These are phyloP conservation scores for Colletotrichum caudatum DNA, from an alignment of 2,329 filamentous ascomycete genomes.

Conservation along the genomic window DNA sequence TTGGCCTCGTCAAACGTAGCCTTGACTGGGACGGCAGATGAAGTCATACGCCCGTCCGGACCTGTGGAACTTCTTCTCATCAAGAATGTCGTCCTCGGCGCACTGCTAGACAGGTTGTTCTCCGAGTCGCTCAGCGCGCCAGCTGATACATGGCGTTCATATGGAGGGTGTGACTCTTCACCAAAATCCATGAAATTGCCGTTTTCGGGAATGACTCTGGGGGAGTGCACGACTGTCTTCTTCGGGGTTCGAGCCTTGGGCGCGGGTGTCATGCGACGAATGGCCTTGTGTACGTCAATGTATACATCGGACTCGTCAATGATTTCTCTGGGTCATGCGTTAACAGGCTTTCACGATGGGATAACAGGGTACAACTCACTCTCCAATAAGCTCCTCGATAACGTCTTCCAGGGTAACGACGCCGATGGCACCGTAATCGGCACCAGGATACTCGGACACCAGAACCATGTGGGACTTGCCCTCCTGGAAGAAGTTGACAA, in stretches of 20 bases:
- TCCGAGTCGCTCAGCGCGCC: conserved; percentile 54
- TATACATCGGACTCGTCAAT: conserved; percentile 99
- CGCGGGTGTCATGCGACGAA: conserved; percentile 86
- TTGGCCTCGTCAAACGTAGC: conserved; percentile 73
- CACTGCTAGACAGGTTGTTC: conserved; percentile 56
- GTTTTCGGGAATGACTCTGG: conserved; percentile 35
- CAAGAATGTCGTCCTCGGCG: conserved; percentile 69
- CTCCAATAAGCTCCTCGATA: conserved; percentile 97
- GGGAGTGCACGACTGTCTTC: conserved; percentile 50
- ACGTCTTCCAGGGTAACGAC: conserved; percentile 98
- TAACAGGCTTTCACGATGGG: neutral
- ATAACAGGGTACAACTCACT: conserved; percentile 70
- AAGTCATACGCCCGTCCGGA: conserved; percentile 63
- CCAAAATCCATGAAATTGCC: conserved; percentile 55
- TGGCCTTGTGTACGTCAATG: conserved; percentile 97
- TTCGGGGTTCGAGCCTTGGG: conserved; percentile 75
- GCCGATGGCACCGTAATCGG: conserved; percentile 88
- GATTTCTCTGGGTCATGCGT: conserved; percentile 78
- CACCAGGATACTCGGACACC: conserved; percentile 90
- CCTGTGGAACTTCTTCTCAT: conserved; percentile 69
- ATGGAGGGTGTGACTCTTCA: conserved; percentile 50
- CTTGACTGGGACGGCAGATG: conserved; percentile 65
- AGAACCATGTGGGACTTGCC: conserved; percentile 99
- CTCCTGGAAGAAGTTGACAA: conserved; percentile 99
- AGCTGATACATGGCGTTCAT: conserved; percentile 51